A percentile compares a stretch with the other conserved stretches of the same genome.
Conservation (phyloP, 352 stramenopile genomes). For the Hyaloperonospora brassicae region DNA sequence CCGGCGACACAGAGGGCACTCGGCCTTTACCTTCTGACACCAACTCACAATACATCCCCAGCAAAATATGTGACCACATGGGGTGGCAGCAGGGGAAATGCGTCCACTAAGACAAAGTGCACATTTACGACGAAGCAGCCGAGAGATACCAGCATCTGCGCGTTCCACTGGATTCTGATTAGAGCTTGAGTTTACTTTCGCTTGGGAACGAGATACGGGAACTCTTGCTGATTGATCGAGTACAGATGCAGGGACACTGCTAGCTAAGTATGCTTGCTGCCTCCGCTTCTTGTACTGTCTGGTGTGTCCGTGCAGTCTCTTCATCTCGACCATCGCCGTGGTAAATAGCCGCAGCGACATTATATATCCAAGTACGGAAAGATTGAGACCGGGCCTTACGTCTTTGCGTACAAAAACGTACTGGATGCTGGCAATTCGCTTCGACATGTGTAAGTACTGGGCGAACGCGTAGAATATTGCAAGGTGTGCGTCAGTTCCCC, state of each 20-base stretch:
- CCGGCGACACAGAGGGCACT: slow-evolving; percentile 86
- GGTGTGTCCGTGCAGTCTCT: slow-evolving; percentile 38
- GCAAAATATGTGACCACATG: slow-evolving; percentile 88
- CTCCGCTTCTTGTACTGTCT: slow-evolving; percentile 41
- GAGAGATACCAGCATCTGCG: slow-evolving; percentile 3
- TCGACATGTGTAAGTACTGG: slow-evolving; percentile 62
- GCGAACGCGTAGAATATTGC: slow-evolving; percentile 71
- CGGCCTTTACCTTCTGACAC: slow-evolving; percentile 88
- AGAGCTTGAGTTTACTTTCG: not conserved
- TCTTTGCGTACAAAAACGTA: slow-evolving; percentile 76
- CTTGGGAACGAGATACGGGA: slow-evolving; percentile 23
- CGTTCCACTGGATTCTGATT: slow-evolving; percentile 1
- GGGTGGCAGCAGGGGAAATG: slow-evolving; percentile 65
- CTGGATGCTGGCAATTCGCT: slow-evolving; percentile 56
- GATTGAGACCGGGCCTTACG: slow-evolving; percentile 42
- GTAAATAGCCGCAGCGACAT: slow-evolving; percentile 59
- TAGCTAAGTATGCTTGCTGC: slow-evolving; percentile 22
- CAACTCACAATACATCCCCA: slow-evolving; percentile 91
- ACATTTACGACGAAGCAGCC: slow-evolving; percentile 54
- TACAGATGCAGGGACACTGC: slow-evolving; percentile 8
- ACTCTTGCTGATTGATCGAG: slow-evolving; percentile 36
- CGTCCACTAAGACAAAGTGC: slow-evolving; percentile 80
- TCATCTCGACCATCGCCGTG: slow-evolving; percentile 45
- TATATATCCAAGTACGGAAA: slow-evolving; percentile 74
- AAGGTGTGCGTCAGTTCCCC: slow-evolving; percentile 49